These are phyloP conservation scores for Pyracantha coccinea DNA, from an alignment of 331 rosid genomes.

Conservation along the genomic window DNA sequence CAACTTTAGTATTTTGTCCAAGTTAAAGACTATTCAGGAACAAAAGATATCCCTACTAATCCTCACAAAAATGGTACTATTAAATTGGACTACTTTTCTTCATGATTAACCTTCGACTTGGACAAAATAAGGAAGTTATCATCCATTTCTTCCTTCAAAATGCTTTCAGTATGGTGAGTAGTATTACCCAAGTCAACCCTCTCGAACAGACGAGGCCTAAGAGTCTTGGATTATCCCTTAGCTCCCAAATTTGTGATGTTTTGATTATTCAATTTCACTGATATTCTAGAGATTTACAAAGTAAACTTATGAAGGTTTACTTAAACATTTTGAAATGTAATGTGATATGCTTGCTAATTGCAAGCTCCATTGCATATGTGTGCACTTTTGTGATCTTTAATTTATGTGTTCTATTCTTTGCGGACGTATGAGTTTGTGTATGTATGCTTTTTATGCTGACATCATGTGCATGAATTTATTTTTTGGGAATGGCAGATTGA, in stretches of 20 bases:
- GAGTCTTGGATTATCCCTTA: neutral
- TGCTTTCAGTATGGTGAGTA: too few species aligned
- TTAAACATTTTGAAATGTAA: neutral
- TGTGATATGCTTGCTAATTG: neutral
- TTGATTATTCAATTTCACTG: neutral
- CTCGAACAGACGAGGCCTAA: too few species aligned
- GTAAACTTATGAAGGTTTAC: neutral
- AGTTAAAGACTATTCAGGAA: too few species aligned
- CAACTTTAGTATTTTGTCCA: too few species aligned
- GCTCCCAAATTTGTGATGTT: neutral
- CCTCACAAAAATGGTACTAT: too few species aligned
- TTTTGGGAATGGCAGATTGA: conserved; percentile 51
- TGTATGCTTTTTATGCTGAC: conserved; percentile 8
- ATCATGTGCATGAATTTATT: conserved; percentile 1
- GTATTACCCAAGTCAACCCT: too few species aligned
- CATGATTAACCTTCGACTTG: too few species aligned
- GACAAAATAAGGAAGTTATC: too few species aligned
- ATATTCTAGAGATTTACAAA: neutral
- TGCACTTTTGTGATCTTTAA: neutral
- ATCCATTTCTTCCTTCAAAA: too few species aligned
- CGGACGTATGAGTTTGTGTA: neutral
- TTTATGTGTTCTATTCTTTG: neutral
- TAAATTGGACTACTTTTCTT: too few species aligned
- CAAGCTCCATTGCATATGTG: neutral
- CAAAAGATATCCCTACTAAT: too few species aligned